Base-by-base conservation (phyloP, 495 filamentous ascomycete species). In the Aspergillus cristatus region DNA sequence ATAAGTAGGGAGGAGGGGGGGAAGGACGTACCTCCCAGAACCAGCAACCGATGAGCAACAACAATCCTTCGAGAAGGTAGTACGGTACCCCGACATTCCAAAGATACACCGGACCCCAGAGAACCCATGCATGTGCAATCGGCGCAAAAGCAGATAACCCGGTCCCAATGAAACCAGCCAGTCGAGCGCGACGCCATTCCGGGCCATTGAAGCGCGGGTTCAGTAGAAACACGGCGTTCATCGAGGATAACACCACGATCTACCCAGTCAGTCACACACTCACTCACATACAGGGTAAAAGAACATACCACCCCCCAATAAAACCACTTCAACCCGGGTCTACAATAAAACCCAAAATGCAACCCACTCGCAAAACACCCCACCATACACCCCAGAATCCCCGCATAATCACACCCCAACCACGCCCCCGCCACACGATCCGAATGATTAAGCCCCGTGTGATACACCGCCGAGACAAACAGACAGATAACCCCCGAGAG, bases 61-160 rank as follows among this genome's bases (percentile, higher is more conserved):
- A 32, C 1, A 51, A 40, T 1, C 55, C 60, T 40, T 65, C 65
- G 1, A 52, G 41, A 2, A 67, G 29, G 34, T 68, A 71, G 34
- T 63, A 74, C 8, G 55, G 55, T 30, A 76, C 53, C 0, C 72
- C 72, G 5, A 60, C 57, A 18, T 63, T 43, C 37, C 41, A 47
- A 51, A 70, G 62, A 16, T 67, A 51, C 5, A 34, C 24, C 26
- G 50, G 58, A 0, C 67, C 67, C 38, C 62, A 70, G 14, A 66
- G 42, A 15, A 33, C 40, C 20, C 66, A 50, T 3, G 61, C 68
- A 51, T 75, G 70, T 7, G 58, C 46, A 7, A 74, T 62, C 0
- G 70, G 70, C 15, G 60, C 60, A 22, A 74, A 56, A 0, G 63
- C 69, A 8, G 65, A 71, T 14, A 72, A 34, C 0, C 62, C 70